These are phyloP conservation scores for Physaria fendleri DNA, from an alignment of 345 rosid species.

Conservation along the genomic window DNA sequence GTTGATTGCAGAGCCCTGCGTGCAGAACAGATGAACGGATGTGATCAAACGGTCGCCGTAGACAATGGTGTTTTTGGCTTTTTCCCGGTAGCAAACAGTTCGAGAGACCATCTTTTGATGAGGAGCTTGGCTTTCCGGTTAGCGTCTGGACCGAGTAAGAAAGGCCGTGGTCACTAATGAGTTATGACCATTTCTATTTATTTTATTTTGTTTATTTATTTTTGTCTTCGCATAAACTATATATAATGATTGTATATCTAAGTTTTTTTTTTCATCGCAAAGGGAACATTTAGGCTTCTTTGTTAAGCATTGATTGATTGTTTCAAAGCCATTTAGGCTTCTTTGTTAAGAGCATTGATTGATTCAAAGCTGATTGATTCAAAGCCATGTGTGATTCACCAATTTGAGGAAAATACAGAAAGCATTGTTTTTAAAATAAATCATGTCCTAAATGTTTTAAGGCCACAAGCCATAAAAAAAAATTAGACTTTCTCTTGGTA, in stretches of 20 bases:
- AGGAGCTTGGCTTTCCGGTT: conserved; percentile 43
- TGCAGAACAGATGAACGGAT: conserved; percentile 21
- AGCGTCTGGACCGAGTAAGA: conserved; percentile 77
- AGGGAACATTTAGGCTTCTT: no score
- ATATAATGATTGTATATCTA: conserved; percentile 16
- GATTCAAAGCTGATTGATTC: no score
- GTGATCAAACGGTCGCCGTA: background rate
- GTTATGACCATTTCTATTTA: background rate
- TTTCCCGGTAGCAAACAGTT: conserved; percentile 19
- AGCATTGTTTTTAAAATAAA: no score
- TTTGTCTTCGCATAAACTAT: conserved; percentile 22
- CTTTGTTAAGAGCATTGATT: no score
- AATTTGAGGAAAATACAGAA: no score
- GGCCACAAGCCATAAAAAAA: no score
- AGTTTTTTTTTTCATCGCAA: no score
- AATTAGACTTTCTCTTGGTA: no score
- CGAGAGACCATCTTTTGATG: conserved; percentile 15
- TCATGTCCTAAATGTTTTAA: no score
- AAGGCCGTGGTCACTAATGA: conserved; percentile 74
- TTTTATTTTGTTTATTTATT: background rate
- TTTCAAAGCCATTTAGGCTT: no score
- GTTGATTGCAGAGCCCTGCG: conserved; percentile 47
- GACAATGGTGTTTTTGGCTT: conserved; percentile 19
- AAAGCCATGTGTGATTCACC: no score
- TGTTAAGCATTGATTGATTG: no score